Base-by-base conservation (phyloP, 2,329 filamentous ascomycete genomes). In the Trichophyton mentagrophytes region DNA sequence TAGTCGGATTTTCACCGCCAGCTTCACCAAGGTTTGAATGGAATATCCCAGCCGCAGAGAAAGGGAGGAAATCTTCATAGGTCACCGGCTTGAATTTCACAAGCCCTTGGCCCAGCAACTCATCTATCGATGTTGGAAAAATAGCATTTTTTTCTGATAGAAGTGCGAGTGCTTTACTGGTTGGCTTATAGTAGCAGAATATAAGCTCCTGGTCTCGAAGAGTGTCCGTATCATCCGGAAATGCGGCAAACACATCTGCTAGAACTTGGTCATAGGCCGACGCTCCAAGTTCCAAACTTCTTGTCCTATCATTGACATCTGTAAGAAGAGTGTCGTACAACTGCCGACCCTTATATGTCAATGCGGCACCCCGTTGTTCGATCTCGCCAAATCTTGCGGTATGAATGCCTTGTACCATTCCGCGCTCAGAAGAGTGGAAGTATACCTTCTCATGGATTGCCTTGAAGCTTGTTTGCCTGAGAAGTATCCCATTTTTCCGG, bases 31-130 rank as follows among this genome's bases (percentile, higher is more conserved):
- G 65, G 20, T 79, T 80, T 0, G 77, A 79, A 44, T 73, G 73
- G 63, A 80, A 80, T 44, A 82, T 82, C 0, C 79, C 79, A 0
- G 78, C 79, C 0, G 79, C 80, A 1, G 78, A 80, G 1, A 82
- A 67, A 0, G 80, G 80, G 3, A 82, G 68, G 56, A 82, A 82
- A 60, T 82, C 80, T 61, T 82, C 80, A 61, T 82, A 82, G 0
- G 75, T 80, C 17, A 82, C 73, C 1, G 80, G 77, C 2, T 72
- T 66, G 3, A 70, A 71, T 44, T 70, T 65, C 0, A 81, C 42
- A 2, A 71, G 27, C 0, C 72, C 71, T 0, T 68, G 57, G 1
- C 65, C 60, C 1, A 80, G 58, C 0, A 79, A 68, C 1, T 73
- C 67, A 0, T 77, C 20, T 1, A 62, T 20, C 5, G 53, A 57